Evolutionary conservation across 495 filamentous ascomycete species (phyloP).

Genomic region (Neurospora terricola): DNA sequence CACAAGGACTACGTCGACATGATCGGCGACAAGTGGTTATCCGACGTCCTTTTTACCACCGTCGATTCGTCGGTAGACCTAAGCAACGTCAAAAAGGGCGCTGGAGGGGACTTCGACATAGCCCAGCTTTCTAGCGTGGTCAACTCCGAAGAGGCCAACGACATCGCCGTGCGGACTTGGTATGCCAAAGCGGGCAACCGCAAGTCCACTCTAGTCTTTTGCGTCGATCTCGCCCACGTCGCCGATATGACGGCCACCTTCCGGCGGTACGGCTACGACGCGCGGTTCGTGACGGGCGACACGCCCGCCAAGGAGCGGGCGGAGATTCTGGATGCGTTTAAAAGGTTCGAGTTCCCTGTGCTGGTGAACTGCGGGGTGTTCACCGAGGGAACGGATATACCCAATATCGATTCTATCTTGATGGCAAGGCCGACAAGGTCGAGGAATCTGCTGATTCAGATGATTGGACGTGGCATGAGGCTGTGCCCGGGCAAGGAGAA

Average conservation of each 20-base stretch:
- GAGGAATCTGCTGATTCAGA: conserved; percentile 84
- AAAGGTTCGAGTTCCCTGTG: conserved; percentile 65
- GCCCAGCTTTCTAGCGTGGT: conserved; percentile 65
- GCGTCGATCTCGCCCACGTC: conserved; percentile 80
- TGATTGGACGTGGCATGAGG: conserved; percentile 93
- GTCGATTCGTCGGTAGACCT: conserved; percentile 74
- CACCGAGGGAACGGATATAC: conserved; percentile 93
- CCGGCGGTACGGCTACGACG: conserved; percentile 67
- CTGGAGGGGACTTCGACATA: conserved; percentile 69
- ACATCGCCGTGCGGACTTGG: conserved; percentile 79
- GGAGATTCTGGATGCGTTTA: conserved; percentile 64
- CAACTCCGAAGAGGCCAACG: conserved; percentile 68
- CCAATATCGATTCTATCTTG: conserved; percentile 91
- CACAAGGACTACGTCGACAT: conserved; percentile 96
- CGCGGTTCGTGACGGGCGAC: conserved; percentile 70
- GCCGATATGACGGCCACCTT: conserved; percentile 62
- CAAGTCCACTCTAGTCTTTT: conserved; percentile 87
- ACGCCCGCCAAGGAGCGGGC: conserved; percentile 56
- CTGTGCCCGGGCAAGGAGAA: conserved; percentile 70
- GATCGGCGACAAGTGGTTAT: conserved; percentile 80
- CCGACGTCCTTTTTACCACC: conserved; percentile 85
- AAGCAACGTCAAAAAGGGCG: conserved; percentile 45
- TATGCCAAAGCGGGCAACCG: conserved; percentile 57
- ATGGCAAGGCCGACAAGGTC: conserved; percentile 85
- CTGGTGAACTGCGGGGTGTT: conserved; percentile 94